phyloP scores from a whole-genome alignment of 495 filamentous ascomycete genomes.

The Glutinoglossum americanum region DNA sequence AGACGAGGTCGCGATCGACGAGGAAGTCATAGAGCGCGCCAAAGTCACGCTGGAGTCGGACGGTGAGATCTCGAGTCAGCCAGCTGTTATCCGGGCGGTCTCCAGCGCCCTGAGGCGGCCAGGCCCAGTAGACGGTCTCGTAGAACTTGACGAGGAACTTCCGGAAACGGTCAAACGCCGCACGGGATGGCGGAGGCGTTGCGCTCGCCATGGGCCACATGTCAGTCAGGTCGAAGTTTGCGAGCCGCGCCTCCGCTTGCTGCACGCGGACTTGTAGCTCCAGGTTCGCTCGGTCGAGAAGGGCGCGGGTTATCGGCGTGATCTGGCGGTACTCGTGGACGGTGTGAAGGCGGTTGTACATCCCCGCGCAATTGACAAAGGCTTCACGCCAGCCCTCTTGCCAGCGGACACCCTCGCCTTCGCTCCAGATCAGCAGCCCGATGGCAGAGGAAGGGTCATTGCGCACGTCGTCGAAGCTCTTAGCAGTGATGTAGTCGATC shows the following conservation, averaged over 20 bases:
- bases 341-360: conserved; percentile 30
- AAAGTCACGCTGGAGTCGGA: conserved; percentile 41
- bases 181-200: conserved; percentile 19
- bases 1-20: conserved; percentile 44
- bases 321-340: conserved; percentile 34
- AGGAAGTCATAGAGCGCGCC: conserved; percentile 50
- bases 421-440: conserved; percentile 41
- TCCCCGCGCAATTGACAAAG: conserved; percentile 44
- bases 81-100: conserved; percentile 24
- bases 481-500: conserved; percentile 31
- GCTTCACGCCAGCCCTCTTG: conserved; percentile 44
- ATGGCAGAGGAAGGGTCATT: conserved; percentile 39
- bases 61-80: conserved; percentile 35
- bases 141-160: conserved; percentile 35
- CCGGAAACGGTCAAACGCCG: conserved; percentile 31
- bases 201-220: conserved; percentile 32
- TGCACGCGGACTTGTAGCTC: conserved; percentile 40
- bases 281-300: conserved; percentile 38
- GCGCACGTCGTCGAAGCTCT: conserved; percentile 40
- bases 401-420: conserved; percentile 35
- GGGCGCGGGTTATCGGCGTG: conserved; percentile 38
- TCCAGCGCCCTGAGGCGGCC: conserved; percentile 25
- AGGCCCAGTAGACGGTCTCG: conserved; percentile 26
- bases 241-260: conserved; percentile 34
- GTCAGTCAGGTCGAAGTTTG: conserved; percentile 35